Conservation (phyloP, 2,329 filamentous ascomycete genomes). For the Botrytis paeoniae region DNA sequence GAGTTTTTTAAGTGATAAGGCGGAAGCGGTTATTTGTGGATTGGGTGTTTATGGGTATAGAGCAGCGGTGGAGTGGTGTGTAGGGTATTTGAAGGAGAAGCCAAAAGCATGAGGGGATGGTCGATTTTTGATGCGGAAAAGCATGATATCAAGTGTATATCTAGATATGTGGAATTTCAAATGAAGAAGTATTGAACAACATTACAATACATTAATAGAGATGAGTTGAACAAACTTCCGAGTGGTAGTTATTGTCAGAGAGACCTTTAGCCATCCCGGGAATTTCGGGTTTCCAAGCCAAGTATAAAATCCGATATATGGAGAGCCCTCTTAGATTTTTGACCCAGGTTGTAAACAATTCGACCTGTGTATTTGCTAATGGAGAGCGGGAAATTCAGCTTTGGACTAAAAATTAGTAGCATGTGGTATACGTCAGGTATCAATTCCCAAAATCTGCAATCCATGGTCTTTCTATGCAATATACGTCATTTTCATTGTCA, state of each 20-base stretch:
- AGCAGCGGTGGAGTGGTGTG: constrained; percentile 54
- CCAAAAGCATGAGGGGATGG: constrained; percentile 24
- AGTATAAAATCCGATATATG: neutral
- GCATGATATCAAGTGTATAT: neutral
- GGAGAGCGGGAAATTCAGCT: rapidly evolving
- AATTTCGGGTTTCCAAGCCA: neutral
- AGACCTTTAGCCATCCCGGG: neutral
- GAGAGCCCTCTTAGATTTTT: neutral
- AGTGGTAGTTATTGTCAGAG: neutral
- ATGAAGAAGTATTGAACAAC: rapidly evolving
- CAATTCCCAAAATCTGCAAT: no score
- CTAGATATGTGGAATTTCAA: no score
- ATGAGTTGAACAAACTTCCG: neutral
- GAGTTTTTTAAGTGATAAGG: constrained; percentile 74
- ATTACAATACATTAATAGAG: neutral
- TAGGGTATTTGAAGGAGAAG: constrained; percentile 46
- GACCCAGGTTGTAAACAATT: neutral
- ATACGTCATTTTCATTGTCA: neutral
- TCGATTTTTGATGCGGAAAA: neutral
- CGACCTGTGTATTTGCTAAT: rapidly evolving
- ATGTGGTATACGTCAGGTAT: neutral
- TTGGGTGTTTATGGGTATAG: constrained; percentile 61
- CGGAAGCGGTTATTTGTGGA: constrained; percentile 68
- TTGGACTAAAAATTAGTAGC: neutral
- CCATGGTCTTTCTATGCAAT: neutral